phyloP scores from a whole-genome alignment of 2,329 filamentous ascomycete species.

The Biscogniauxia marginata region DNA sequence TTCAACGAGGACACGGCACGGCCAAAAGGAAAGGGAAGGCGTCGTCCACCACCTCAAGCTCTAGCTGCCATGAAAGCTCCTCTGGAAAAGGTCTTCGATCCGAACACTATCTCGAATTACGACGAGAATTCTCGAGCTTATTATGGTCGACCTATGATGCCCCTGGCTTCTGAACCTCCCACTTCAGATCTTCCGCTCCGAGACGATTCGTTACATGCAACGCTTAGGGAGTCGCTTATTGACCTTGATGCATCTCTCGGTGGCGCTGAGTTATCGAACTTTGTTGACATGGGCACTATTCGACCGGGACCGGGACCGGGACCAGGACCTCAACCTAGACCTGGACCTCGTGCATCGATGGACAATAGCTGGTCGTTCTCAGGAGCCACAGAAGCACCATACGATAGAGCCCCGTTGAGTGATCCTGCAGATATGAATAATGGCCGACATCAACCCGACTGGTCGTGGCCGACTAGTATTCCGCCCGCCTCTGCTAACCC shows the following conservation, averaged over 20 bases:
- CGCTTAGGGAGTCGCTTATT: conserved; percentile 63
- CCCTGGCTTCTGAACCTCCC: conserved; percentile 28
- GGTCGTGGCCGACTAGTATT: conserved; percentile 57
- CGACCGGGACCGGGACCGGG: conserved; percentile 37
- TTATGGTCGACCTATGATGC: conserved; percentile 50
- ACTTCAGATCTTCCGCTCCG: conserved; percentile 58
- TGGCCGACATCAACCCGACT: conserved; percentile 53
- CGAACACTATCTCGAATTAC: conserved; percentile 63
- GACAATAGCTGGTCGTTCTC: conserved; percentile 48
- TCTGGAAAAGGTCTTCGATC: conserved; percentile 64
- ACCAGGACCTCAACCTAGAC: conserved; percentile 32
- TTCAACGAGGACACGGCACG: conserved; percentile 52
- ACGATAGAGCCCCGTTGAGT: conserved; percentile 51
- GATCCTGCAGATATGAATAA: conserved; percentile 56
- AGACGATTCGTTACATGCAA: conserved; percentile 51
- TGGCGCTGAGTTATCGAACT: conserved; percentile 55
- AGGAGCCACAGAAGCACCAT: conserved; percentile 41
- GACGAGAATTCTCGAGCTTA: conserved; percentile 62
- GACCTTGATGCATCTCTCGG: conserved; percentile 62
- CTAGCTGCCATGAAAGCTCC: conserved; percentile 58
- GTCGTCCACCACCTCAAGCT: conserved; percentile 57
- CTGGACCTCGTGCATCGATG: conserved; percentile 41
- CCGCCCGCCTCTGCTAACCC: conserved; percentile 53
- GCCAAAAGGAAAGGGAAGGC: conserved; percentile 50
- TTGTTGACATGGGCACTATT: conserved; percentile 62